Evolutionary conservation across 805 yeast genomes (phyloP), one percentile per base, ranked within the genome.

Genomic region (Candida sithepensis): DNA sequence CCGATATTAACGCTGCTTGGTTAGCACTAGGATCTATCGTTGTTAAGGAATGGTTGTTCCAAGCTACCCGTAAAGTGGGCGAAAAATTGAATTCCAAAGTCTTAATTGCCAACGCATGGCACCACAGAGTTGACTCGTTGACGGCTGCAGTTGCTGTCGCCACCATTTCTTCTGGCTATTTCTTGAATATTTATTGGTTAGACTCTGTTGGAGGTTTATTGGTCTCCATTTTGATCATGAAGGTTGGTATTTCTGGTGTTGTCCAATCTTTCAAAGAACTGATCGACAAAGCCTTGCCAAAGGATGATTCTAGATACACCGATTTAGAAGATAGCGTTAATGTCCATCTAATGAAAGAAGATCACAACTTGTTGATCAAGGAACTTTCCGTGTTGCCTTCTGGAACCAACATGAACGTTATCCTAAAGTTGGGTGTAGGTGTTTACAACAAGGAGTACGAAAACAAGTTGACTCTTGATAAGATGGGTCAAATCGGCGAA

Each of bases 71-170:
- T 67, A 80, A 81, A 51, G 81, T 94, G 20, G 99, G 97, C 1
- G 72, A 74, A 42, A 72, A 77, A 51, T 78, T 88, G 24, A 86
- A 88, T 61, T 89, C 97, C 0, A 88, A 89, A 52, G 98, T 94
- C 3, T 74, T 94, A 42, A 82, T 88, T 43, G 99, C 99, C 3
- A 94, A 94, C 62, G 99, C 99, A 3, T 94, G 99, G 98, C 99
- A 94, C 65, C 99, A 94, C 63, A 77, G 99, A 53, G 94, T 92
- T 10, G 99, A 94, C 63, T 85, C 96, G 0, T 65, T 94, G 57
- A 95, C 98, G 1, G 88, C 97, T 0, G 74, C 85, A 20, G 98
- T 92, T 7, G 97, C 98, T 0, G 75, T 92, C 19, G 77, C 82
- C 3, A 90, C 98, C 1, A 94, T 94, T 44, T 78, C 95, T 0